Evolutionary conservation across 164 flowering plant genomes (phyloP), one percentile per base, ranked within the genome.

Genomic region (Chloranthus sessilifolius): DNA sequence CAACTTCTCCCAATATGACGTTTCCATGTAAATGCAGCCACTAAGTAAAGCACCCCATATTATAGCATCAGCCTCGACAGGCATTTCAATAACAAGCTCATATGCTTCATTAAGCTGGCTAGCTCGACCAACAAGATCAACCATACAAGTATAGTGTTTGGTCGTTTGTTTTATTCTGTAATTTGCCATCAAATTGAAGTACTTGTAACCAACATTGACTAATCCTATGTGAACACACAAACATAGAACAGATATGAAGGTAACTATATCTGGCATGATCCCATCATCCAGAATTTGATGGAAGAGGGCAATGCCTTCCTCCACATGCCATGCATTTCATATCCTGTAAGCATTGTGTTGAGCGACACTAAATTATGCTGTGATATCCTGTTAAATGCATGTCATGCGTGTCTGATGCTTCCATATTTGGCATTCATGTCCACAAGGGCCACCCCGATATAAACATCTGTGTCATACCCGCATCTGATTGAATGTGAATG

Each of bases 391-490:
- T 62, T 50, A 41, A 68, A 74, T 9, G 74, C 76, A 27, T 15
- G 16, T 31, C 24, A 7, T 5, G 86, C 79, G 39, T 64, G 48
- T 40, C 52, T 59, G 30, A 81, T 49, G 33, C 61, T 73, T 41
- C 91, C 91, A 53, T 80, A 81, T 68, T 87, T 83, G 42, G 85
- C 79, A 56, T 87, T 81, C 91, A 87, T 78, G 66, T 83, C 85
- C 41, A 86, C 69, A 2, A 83, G 70, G 28, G 86, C 77, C 29
- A 83, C 74, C 28, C 80, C 82, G 10, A 81, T 66, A 39, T 79
- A 67, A 39, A 64, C 64, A 55, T 72, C 65, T 0, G 62, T 60
- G 22, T 81, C 88, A 38, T 58, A 77, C 7, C 78, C 81, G 42
- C 41, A 27, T 66, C 78, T 67, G 7, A 87, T 59, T 30, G 91